Evolutionary conservation across 75 land plant genomes (phyloP).

Genomic region (Sequoia sempervirens): DNA sequence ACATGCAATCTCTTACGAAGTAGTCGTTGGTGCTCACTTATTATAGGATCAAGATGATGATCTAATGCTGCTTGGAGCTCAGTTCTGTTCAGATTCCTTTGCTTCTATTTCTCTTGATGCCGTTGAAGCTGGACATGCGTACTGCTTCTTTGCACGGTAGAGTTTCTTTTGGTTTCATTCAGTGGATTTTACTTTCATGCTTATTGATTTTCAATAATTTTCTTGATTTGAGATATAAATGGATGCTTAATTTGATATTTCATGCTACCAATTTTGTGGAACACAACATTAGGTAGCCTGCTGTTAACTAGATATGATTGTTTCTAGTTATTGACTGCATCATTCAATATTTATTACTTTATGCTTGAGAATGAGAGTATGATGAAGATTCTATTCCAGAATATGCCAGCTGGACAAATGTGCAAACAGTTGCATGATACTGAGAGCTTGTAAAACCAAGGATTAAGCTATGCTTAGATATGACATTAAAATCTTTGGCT

Average conservation of each 20-base stretch:
- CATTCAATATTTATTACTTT: not conserved
- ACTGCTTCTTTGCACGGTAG: slow-evolving; percentile 80
- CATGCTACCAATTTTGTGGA: not conserved
- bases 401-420: not conserved
- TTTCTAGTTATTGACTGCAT: not conserved
- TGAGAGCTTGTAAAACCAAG: not conserved
- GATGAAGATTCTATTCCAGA: not conserved
- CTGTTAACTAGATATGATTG: not conserved
- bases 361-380: not conserved
- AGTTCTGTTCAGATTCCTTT: slow-evolving; percentile 81
- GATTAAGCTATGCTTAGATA: not conserved
- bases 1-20: not conserved
- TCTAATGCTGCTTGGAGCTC: slow-evolving; percentile 80
- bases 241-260: not conserved
- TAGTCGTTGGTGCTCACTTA: not conserved
- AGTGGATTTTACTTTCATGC: not conserved
- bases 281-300: not conserved
- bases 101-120: slow-evolving; percentile 64
- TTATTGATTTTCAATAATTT: not conserved
- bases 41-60: slow-evolving; percentile 85
- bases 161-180: not conserved
- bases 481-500: not conserved
- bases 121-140: slow-evolving; percentile 37
- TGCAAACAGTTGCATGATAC: not conserved
- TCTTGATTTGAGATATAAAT: not conserved